A percentile compares a stretch with the other conserved stretches of the same genome.
Evolutionary conservation across 345 rosid species (phyloP).

Genomic region (Ailanthus altissimus): DNA sequence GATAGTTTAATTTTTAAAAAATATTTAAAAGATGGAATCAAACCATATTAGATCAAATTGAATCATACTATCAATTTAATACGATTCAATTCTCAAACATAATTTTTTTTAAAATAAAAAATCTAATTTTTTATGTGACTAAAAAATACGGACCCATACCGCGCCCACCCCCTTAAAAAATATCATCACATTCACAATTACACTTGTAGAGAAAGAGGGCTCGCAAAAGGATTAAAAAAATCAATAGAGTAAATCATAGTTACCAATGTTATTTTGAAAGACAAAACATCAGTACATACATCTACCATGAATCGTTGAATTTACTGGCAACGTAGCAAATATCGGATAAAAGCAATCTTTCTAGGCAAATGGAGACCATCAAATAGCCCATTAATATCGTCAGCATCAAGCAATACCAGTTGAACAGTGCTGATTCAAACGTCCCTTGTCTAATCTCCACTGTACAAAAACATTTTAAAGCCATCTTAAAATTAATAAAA

Average conservation of each 20-base stretch:
- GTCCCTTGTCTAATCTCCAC: background rate
- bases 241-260: background rate
- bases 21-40: no score
- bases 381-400: background rate
- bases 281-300: background rate
- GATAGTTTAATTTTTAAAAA: no score
- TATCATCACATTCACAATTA: background rate
- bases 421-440: slow-evolving; percentile 8
- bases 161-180: no score
- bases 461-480: background rate
- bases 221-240: background rate
- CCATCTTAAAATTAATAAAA: background rate
- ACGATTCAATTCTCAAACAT: no score
- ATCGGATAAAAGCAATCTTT: background rate
- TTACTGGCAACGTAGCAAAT: background rate
- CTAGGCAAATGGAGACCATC: background rate
- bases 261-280: background rate
- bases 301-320: background rate
- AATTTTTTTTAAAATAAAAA: no score
- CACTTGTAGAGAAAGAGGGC: no score
- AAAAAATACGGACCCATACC: no score
- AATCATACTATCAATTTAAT: no score
- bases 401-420: background rate
- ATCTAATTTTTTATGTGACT: no score
- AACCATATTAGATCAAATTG: no score